These are phyloP conservation scores for Monosporascus sp. DNA, from an alignment of 2,329 filamentous ascomycete genomes.

Conservation along the genomic window DNA sequence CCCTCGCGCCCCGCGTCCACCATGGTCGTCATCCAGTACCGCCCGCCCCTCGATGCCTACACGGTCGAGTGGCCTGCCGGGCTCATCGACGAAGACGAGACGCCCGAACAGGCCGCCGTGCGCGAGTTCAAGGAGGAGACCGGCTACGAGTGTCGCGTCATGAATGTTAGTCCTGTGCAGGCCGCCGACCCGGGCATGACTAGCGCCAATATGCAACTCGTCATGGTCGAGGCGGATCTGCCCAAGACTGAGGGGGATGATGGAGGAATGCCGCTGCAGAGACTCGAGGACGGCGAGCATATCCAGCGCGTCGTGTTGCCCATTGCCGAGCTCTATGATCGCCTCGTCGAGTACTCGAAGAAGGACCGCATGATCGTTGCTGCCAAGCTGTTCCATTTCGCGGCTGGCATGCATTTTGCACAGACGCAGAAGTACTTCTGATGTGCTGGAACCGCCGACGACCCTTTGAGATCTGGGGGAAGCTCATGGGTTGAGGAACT, in stretches of 20 bases:
- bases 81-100: constrained; percentile 47
- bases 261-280: constrained; percentile 45
- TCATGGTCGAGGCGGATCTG: constrained; percentile 53
- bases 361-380: constrained; percentile 49
- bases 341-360: constrained; percentile 41
- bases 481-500: too few relatives aligned
- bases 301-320: constrained; percentile 58
- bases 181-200: constrained; percentile 55
- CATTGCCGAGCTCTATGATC: constrained; percentile 49
- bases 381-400: constrained; percentile 56
- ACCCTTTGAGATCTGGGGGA: too few relatives aligned
- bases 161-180: constrained; percentile 47
- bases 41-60: constrained; percentile 46
- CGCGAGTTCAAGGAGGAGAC: constrained; percentile 53
- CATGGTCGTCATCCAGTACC: constrained; percentile 48
- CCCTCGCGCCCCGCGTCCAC: constrained; percentile 39
- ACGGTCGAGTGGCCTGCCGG: constrained; percentile 52
- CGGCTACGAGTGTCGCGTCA: constrained; percentile 47
- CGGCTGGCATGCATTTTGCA: constrained; percentile 50
- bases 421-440: constrained; percentile 28
- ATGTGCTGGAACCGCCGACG: too few relatives aligned
- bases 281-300: constrained; percentile 56
- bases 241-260: too few relatives aligned
- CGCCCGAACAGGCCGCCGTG: constrained; percentile 45
- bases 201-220: constrained; percentile 57